phyloP scores from a whole-genome alignment of 352 stramenopile genomes.

The Pythium grandisporangium region DNA sequence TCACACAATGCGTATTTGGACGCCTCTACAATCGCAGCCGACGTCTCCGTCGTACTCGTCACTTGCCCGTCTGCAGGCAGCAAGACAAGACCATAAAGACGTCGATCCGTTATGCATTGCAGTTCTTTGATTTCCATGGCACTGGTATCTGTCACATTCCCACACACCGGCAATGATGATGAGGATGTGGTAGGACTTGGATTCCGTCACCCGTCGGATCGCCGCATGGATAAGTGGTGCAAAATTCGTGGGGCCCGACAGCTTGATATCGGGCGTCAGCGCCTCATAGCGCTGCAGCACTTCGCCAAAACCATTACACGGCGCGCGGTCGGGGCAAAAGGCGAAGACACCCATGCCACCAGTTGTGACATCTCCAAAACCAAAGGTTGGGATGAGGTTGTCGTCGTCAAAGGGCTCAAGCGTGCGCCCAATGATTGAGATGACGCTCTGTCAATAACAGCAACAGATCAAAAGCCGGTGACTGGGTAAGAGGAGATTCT shows the following conservation, averaged over 20 bases:
- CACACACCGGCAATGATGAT: slow-evolving; percentile 50
- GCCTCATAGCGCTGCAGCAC: slow-evolving; percentile 44
- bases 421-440: slow-evolving; percentile 56
- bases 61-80: slow-evolving; percentile 58
- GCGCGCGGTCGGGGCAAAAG: slow-evolving; percentile 24
- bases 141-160: too few species aligned
- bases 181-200: slow-evolving; percentile 52
- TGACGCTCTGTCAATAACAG: slow-evolving; percentile 35
- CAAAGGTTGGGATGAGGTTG: slow-evolving; percentile 63
- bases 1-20: slow-evolving; percentile 66
- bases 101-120: too few species aligned
- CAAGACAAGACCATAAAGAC: too few species aligned
- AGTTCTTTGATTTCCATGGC: too few species aligned
- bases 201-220: slow-evolving; percentile 39
- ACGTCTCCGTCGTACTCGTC: slow-evolving; percentile 51
- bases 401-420: slow-evolving; percentile 64
- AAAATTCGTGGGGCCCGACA: slow-evolving; percentile 69
- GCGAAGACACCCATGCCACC: slow-evolving; percentile 43
- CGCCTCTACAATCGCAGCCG: slow-evolving; percentile 55
- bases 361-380: slow-evolving; percentile 58
- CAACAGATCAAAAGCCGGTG: too few species aligned
- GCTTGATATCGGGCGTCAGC: slow-evolving; percentile 32
- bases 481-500: neutral
- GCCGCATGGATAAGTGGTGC: slow-evolving; percentile 69
- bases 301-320: slow-evolving; percentile 41